These are phyloP conservation scores for Calonectria pteridis DNA, from an alignment of 2,329 filamentous ascomycete species.

Conservation along the genomic window DNA sequence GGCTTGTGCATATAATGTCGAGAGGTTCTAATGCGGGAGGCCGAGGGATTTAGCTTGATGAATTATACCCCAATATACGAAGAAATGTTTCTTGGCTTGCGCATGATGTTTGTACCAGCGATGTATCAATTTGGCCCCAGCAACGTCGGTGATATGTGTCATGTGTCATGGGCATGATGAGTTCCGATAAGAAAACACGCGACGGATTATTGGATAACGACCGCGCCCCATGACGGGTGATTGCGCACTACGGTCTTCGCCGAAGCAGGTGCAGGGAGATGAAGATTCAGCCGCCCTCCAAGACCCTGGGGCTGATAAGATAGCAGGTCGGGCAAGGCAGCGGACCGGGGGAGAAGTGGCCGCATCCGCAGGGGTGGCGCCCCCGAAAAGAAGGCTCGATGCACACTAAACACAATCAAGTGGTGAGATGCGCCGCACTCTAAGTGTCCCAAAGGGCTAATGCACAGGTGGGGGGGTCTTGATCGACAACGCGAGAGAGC, in stretches of 20 bases:
- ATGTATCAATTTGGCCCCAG: not conserved
- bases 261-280: conserved; percentile 18
- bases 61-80: conserved; percentile 44
- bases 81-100: conserved; percentile 27
- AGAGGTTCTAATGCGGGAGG: not conserved
- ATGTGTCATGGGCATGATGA: not conserved
- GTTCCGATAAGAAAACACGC: not conserved
- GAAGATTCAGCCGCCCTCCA: not conserved
- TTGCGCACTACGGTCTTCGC: conserved; percentile 17
- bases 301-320: conserved; percentile 20
- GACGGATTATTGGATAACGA: conserved; percentile 1
- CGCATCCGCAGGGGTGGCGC: not conserved
- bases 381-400: not conserved
- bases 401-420: conserved; percentile 12
- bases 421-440: not conserved
- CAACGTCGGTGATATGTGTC: not conserved
- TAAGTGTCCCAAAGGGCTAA: not conserved
- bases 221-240: not conserved
- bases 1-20: conserved; percentile 4
- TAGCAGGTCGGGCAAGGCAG: not conserved
- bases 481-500: conserved; percentile 14
- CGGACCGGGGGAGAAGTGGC: not conserved
- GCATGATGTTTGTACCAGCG: not conserved
- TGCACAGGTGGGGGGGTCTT: conserved; percentile 3
- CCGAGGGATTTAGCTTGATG: conserved; percentile 13